Conservation (phyloP, 208 protist species). For the Eutreptiella sp. region DNA sequence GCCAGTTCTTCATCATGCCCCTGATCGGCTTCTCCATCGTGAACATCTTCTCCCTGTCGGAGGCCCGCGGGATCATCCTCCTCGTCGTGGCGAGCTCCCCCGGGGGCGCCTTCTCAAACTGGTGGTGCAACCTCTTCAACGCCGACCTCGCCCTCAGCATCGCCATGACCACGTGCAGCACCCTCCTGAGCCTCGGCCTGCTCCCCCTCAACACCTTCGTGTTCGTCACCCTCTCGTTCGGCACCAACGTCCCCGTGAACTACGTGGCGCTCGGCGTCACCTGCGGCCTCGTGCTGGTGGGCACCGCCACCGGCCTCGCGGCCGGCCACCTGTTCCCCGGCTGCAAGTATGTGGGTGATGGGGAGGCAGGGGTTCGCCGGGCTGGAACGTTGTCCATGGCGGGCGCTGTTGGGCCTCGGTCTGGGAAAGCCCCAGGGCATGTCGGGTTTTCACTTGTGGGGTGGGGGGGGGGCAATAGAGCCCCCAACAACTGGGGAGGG, state of each 20-base stretch:
- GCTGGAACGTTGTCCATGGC: no score
- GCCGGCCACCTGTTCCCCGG: no score
- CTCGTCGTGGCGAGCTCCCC: constrained; percentile 20
- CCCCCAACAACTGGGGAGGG: no score
- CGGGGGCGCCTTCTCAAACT: constrained; percentile 24
- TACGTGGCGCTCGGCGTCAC: neutral
- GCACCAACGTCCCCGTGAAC: neutral
- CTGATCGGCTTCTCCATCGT: constrained; percentile 16
- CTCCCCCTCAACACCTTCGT: constrained; percentile 28
- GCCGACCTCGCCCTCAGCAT: constrained; percentile 31
- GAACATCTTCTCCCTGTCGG: neutral
- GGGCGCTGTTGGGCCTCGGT: no score
- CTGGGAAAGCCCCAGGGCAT: no score
- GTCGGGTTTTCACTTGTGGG: no score
- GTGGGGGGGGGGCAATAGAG: no score
- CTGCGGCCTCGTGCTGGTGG: no score
- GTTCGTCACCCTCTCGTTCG: constrained; percentile 13
- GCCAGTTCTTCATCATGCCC: constrained; percentile 33
- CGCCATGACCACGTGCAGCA: constrained; percentile 26
- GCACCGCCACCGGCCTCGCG: no score
- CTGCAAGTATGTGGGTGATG: no score
- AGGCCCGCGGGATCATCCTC: constrained; percentile 2
- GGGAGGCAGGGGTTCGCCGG: no score
- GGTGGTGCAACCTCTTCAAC: constrained; percentile 33
- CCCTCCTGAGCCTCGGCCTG: neutral